A percentile compares a stretch with the other conserved stretches of the same genome.
Conservation (phyloP, 176 grass and related monocot genomes). For the Paspalum notatum region DNA sequence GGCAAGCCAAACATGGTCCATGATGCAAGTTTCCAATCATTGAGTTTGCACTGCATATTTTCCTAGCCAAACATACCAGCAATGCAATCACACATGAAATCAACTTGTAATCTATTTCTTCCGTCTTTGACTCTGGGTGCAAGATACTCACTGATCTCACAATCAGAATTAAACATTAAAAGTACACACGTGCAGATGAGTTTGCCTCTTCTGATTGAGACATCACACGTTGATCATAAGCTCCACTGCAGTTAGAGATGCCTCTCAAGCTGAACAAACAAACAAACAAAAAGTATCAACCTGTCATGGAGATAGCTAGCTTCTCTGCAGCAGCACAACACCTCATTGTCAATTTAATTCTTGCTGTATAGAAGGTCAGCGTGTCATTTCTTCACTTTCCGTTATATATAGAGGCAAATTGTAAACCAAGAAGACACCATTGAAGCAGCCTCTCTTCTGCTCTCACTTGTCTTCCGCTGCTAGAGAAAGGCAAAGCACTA, state of each 20-base stretch:
- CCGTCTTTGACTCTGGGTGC: background rate
- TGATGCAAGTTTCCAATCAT: too few species aligned
- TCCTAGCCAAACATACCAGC: background rate
- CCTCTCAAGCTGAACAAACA: background rate
- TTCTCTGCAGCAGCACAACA: background rate
- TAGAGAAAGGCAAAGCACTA: background rate
- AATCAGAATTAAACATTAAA: conserved; percentile 12
- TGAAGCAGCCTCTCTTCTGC: background rate
- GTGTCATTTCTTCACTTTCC: background rate
- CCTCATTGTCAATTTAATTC: background rate
- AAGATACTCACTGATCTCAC: background rate
- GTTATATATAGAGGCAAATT: background rate
- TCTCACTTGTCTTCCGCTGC: background rate
- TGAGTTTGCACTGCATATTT: too few species aligned
- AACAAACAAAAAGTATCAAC: background rate
- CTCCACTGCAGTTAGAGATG: background rate
- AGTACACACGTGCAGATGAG: conserved; percentile 12
- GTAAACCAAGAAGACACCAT: background rate
- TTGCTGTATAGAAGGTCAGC: background rate
- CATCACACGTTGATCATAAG: background rate
- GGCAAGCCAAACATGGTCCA: background rate
- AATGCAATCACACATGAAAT: background rate
- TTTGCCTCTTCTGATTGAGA: background rate
- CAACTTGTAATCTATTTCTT: background rate
- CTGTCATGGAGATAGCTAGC: background rate